phyloP scores from a whole-genome alignment of 2,329 filamentous ascomycete species.

The Rhynchosporium agropyri region DNA sequence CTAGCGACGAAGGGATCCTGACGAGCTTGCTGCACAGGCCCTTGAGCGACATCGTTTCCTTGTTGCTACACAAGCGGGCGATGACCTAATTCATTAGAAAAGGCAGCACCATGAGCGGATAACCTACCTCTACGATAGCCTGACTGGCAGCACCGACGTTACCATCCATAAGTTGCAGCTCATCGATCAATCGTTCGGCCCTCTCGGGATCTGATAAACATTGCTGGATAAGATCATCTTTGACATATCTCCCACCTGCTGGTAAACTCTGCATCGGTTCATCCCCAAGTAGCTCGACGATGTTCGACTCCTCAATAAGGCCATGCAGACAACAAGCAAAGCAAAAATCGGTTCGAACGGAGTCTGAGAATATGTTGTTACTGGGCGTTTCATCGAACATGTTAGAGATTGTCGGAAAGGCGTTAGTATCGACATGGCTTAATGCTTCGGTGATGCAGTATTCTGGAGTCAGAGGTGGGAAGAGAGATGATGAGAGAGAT shows the following conservation, averaged over 20 bases:
- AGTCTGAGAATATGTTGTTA: constrained; percentile 59
- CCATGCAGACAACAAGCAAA: constrained; percentile 88
- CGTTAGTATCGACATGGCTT: constrained; percentile 61
- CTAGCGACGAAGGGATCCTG: constrained; percentile 70
- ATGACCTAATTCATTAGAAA: constrained; percentile 53
- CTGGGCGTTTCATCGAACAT: constrained; percentile 61
- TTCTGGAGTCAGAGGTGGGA: constrained; percentile 62
- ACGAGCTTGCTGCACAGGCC: constrained; percentile 73
- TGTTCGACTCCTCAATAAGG: constrained; percentile 76
- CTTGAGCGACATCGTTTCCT: constrained; percentile 81
- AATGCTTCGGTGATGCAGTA: constrained; percentile 68
- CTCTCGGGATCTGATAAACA: constrained; percentile 76
- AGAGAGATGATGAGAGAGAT: constrained; percentile 58
- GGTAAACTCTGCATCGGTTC: constrained; percentile 80
- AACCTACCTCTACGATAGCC: constrained; percentile 67
- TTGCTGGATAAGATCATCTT: constrained; percentile 76
- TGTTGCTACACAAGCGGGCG: constrained; percentile 67
- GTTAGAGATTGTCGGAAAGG: constrained; percentile 66
- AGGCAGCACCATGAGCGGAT: not conserved
- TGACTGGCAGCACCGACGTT: constrained; percentile 85
- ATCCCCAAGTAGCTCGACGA: constrained; percentile 80
- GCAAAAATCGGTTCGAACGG: constrained; percentile 80
- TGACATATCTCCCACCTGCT: constrained; percentile 71
- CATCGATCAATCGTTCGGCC: constrained; percentile 74
- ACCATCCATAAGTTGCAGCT: constrained; percentile 87